Base-by-base conservation (phyloP, 1,284 basidiomycete species). In the Ganoderma boninense region DNA sequence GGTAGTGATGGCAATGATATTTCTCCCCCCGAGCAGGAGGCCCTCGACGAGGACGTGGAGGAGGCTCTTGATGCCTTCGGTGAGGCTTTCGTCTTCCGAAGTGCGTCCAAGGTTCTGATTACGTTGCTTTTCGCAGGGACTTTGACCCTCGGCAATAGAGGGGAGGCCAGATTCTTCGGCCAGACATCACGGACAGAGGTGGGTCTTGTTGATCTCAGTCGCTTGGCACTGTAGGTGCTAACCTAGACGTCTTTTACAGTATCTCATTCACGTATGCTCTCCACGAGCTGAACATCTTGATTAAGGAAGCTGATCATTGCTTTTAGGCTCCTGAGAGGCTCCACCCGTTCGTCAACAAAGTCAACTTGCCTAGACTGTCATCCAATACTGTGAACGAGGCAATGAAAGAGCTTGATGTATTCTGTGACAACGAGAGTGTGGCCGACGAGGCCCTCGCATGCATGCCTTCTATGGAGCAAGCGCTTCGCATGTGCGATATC, bases 151-250 rank as follows among this genome's bases (percentile, higher is more conserved):
- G 87, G 87, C 13, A 77, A 83, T 38, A 80, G 86, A 63, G 89
- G 89, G 0, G 88, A 88, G 75, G 83, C 86, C 1, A 83, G 79
- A 61, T 92, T 89, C 75, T 84, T 89, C 70, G 90, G 91, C 20
- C 84, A 87, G 68, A 91, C 90, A 1, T 88, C 91, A 0, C 85
- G 90, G 35, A 85, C 89, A 44, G 91, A 92, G 84, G 90, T 90
- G 74, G 65, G 13, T 44, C 38, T 1, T n/a, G 35, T 16, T 32
- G 20, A 59, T 32, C 8, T 32, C 29, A 32, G 29, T 32, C 29
- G 29, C 29, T 18, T 32, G 20, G 54, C 35, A 7, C 61, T 64
- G 43, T 59, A 69, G 16, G 11, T 7, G 10, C 57, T 66, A 35
- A 52, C 1, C 23, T 14, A 3, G 42, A 72, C n/a, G 7, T 8